Conservation (phyloP, 1,284 basidiomycete species). For the Gastroboletus turbinatus region DNA sequence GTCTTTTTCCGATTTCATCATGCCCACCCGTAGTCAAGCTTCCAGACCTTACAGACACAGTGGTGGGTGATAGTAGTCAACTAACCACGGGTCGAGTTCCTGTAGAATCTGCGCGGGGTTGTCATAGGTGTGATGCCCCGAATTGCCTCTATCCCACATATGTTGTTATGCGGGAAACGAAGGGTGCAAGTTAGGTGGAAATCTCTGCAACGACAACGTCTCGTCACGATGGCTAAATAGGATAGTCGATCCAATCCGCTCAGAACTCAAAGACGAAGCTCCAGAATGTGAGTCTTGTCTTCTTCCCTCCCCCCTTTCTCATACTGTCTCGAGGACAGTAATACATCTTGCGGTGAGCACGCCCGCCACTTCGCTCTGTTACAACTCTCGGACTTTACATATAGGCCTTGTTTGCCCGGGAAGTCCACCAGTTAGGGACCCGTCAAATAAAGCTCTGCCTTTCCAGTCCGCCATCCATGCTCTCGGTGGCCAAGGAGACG, state of each 20-base stretch:
- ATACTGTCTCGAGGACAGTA: conserved; percentile 3
- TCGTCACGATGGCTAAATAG: neutral
- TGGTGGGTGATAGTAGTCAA: neutral
- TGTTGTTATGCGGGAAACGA: neutral
- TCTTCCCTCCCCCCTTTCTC: no score
- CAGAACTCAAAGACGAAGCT: conserved; percentile 1
- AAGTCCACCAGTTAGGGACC: no score
- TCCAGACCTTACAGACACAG: neutral
- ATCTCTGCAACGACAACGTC: conserved; percentile 1
- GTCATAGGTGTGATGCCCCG: neutral
- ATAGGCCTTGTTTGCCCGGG: no score
- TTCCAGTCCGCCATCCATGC: no score
- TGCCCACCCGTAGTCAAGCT: neutral
- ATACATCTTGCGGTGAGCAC: neutral
- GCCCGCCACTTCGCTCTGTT: no score
- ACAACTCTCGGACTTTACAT: no score
- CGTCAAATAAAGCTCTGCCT: no score
- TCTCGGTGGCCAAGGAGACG: no score
- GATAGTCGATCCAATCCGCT: neutral
- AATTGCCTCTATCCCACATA: neutral
- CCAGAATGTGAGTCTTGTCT: neutral
- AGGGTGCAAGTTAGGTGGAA: neutral
- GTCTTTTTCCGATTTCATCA: neutral
- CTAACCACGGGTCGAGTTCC: no score
- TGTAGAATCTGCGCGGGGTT: neutral